Evolutionary conservation across 345 rosid genomes (phyloP).

Genomic region (Raphanus raphanistrum): DNA sequence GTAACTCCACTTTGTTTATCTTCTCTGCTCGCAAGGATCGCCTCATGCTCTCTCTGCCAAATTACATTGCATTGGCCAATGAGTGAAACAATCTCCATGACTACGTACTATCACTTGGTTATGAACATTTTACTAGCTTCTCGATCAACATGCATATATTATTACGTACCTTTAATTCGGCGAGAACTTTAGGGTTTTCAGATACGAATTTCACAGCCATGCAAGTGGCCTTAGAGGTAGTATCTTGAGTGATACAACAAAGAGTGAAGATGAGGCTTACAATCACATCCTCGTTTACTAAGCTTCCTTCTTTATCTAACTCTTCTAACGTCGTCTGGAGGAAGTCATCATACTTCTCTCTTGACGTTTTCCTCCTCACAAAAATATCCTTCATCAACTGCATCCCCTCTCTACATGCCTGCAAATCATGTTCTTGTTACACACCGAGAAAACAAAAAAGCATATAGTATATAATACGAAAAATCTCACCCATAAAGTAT

Average conservation of each 20-base stretch:
- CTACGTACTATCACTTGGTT: background rate
- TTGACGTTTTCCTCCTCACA: constrained; percentile 24
- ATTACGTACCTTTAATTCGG: constrained; percentile 30
- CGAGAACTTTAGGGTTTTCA: constrained; percentile 37
- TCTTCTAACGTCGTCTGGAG: constrained; percentile 32
- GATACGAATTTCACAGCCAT: constrained; percentile 34
- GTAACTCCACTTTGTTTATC: constrained; percentile 22
- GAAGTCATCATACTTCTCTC: constrained; percentile 26
- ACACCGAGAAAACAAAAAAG: too few relatives aligned
- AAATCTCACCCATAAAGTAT: constrained; percentile 34
- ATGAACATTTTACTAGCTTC: background rate
- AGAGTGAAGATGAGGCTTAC: constrained; percentile 30
- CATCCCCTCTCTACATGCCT: constrained; percentile 30
- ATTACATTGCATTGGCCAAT: background rate
- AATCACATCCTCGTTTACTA: constrained; percentile 15
- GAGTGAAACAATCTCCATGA: background rate
- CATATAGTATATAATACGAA: too few relatives aligned
- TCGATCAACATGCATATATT: background rate
- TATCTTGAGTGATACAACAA: constrained; percentile 33
- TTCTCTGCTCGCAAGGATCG: constrained; percentile 28
- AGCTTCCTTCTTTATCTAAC: constrained; percentile 20
- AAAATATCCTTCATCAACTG: constrained; percentile 18
- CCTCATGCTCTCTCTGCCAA: constrained; percentile 48
- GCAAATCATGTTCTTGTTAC: too few relatives aligned
- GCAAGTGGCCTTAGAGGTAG: constrained; percentile 34